Evolutionary conservation across 495 filamentous ascomycete genomes (phyloP).

Genomic region (Neurospora sp.): DNA sequence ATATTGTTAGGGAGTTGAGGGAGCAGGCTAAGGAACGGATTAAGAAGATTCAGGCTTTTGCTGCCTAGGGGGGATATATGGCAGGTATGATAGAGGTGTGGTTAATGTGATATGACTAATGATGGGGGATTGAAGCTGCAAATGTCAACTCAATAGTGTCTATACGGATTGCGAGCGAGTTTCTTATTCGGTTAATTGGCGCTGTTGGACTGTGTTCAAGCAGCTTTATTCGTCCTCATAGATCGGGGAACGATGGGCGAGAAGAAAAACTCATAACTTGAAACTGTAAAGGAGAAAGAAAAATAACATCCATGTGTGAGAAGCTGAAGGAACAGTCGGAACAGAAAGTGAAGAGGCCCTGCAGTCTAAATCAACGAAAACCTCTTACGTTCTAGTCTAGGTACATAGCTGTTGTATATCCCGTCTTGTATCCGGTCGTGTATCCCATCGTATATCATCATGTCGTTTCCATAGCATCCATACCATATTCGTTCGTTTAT

Average conservation of each 20-base stretch:
- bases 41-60: slow-evolving; percentile 7
- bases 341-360: background rate
- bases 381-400: background rate
- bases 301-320: no score
- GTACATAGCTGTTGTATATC: background rate
- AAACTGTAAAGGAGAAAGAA: background rate
- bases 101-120: background rate
- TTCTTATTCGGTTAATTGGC: background rate
- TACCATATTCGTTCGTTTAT: background rate
- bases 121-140: background rate
- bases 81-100: background rate
- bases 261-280: background rate
- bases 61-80: background rate
- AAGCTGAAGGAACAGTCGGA: background rate
- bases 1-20: slow-evolving; percentile 63
- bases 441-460: background rate
- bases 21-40: slow-evolving; percentile 49
- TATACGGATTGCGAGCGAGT: background rate
- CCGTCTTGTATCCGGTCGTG: background rate
- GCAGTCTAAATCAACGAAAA: background rate
- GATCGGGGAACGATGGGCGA: background rate
- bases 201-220: background rate
- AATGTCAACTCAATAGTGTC: background rate
- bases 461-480: background rate
- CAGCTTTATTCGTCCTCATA: background rate